Conservation (phyloP, 169 alveolate species). For the Blepharisma undulans region DNA sequence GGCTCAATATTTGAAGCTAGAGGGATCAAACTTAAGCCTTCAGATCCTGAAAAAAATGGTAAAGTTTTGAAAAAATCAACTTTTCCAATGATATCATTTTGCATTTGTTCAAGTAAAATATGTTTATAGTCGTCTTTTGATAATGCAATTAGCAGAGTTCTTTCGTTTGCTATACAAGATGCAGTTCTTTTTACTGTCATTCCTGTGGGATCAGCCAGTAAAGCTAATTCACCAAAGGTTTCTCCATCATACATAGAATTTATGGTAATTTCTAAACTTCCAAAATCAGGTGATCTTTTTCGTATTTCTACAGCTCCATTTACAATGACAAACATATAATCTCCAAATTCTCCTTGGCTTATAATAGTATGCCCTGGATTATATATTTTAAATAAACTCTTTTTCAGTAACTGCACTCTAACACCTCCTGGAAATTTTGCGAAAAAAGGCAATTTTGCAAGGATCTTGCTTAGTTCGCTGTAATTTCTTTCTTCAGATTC, state of each 20-base stretch:
- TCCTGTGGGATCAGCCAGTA: neutral
- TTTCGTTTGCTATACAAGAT: constrained; percentile 2
- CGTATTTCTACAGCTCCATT: constrained; percentile 56
- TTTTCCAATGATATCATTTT: constrained; percentile 14
- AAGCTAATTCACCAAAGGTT: constrained; percentile 21
- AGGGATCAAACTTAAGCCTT: neutral
- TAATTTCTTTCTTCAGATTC: neutral
- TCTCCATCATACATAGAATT: constrained; percentile 25
- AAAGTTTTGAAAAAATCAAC: neutral
- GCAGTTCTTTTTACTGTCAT: neutral
- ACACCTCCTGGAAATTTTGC: neutral
- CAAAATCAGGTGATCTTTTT: constrained; percentile 19
- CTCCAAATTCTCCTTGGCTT: constrained; percentile 67
- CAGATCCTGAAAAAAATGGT: neutral
- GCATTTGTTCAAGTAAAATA: neutral
- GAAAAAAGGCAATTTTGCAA: neutral
- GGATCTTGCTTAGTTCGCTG: neutral
- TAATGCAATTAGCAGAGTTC: neutral
- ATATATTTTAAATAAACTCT: constrained; percentile 15
- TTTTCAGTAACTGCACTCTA: neutral
- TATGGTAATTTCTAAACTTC: neutral
- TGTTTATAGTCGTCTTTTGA: neutral
- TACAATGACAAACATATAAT: constrained; percentile 60
- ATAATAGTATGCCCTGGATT: constrained; percentile 53
- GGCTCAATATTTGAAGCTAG: constrained; percentile 10